Conservation (phyloP, 306 rosid species). For the Amphicarpaea edgeworthii region DNA sequence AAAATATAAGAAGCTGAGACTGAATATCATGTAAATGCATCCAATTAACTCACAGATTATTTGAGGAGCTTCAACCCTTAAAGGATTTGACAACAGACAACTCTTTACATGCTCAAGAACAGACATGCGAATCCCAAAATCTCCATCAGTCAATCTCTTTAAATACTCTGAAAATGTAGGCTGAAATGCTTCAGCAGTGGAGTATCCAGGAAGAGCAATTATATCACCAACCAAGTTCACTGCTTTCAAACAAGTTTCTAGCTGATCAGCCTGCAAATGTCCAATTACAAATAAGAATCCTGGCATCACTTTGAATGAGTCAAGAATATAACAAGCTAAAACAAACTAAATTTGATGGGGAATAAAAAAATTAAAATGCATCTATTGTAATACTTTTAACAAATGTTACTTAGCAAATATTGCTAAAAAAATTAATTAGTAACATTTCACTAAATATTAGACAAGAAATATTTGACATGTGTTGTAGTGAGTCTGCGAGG, state of each 20-base stretch:
- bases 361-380: slow-evolving; percentile 32
- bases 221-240: slow-evolving; percentile 89
- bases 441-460: too few relatives aligned
- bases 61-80: slow-evolving; percentile 75
- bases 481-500: too few relatives aligned
- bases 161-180: slow-evolving; percentile 87
- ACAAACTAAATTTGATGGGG: neutral
- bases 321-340: neutral
- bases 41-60: slow-evolving; percentile 71
- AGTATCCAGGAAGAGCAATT: slow-evolving; percentile 74
- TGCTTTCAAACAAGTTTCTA: slow-evolving; percentile 86
- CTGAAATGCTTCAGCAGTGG: slow-evolving; percentile 78
- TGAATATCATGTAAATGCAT: slow-evolving; percentile 31
- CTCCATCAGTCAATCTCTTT: slow-evolving; percentile 86
- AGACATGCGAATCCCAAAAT: slow-evolving; percentile 73
- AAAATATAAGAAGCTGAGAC: slow-evolving; percentile 20
- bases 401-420: too few relatives aligned
- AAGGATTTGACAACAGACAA: slow-evolving; percentile 84
- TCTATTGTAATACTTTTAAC: too few relatives aligned
- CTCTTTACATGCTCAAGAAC: slow-evolving; percentile 80
- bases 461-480: too few relatives aligned
- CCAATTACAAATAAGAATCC: slow-evolving; percentile 47
- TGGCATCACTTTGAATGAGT: slow-evolving; percentile 33
- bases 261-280: slow-evolving; percentile 85
- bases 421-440: too few relatives aligned